Conservation (phyloP, 441 rosid genomes). For the Adansonia grandidieri region DNA sequence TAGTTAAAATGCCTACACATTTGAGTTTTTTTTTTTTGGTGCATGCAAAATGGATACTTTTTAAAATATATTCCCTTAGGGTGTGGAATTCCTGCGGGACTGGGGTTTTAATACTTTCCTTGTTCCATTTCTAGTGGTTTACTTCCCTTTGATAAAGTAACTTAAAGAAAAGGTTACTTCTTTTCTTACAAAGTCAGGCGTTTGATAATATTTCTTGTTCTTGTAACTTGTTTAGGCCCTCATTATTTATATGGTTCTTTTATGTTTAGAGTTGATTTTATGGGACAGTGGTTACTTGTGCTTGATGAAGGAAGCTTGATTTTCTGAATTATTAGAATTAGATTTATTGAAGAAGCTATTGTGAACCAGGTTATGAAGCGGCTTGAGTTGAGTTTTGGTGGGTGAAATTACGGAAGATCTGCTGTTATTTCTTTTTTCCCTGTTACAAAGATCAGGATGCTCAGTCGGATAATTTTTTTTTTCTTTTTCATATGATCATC, state of each 20-base stretch:
- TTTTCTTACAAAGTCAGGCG: not conserved
- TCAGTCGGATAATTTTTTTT: not conserved
- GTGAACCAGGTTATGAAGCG: not conserved
- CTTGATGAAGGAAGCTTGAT: conserved; percentile 7
- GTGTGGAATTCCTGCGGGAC: not conserved
- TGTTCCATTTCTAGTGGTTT: not conserved
- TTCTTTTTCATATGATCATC: not conserved
- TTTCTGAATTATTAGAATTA: not conserved
- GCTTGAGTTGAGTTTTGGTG: not conserved
- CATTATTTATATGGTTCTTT: not conserved
- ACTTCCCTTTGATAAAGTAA: not conserved
- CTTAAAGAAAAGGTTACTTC: not conserved
- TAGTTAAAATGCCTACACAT: too few species aligned
- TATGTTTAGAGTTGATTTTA: not conserved
- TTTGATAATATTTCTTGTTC: not conserved
- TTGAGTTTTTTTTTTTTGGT: too few species aligned
- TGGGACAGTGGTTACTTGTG: not conserved
- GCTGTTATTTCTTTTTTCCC: not conserved
- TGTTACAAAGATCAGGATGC: not conserved
- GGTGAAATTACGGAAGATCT: not conserved
- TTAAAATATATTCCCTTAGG: not conserved
- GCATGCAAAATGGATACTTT: too few species aligned
- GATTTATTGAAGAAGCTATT: not conserved
- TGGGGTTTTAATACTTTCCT: not conserved
- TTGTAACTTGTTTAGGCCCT: not conserved